These are phyloP conservation scores for Tuber borchii DNA, from an alignment of 495 filamentous ascomycete genomes.

Conservation along the genomic window DNA sequence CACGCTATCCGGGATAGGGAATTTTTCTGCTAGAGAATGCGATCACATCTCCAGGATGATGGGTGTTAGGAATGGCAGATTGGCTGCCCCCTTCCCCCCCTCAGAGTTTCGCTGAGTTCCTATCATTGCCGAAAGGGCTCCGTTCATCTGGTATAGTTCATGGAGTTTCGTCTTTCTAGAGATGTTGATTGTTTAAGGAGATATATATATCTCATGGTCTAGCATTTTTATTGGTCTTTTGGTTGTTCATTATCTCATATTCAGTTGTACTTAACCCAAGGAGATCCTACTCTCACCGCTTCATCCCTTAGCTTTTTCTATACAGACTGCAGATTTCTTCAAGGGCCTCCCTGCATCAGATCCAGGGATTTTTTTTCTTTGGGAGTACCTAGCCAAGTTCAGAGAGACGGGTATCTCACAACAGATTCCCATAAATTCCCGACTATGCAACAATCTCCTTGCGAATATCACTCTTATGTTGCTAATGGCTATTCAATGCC, in stretches of 20 bases:
- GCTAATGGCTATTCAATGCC: not conserved
- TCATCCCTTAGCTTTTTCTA: not conserved
- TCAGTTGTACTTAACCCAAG: not conserved
- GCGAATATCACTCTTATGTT: not conserved
- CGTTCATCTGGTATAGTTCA: not conserved
- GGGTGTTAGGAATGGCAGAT: not conserved
- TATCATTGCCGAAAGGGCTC: not conserved
- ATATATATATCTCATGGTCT: not conserved
- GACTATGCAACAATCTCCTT: not conserved
- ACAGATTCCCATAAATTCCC: not conserved
- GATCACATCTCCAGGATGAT: not conserved
- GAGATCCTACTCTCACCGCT: too few species aligned
- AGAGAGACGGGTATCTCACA: not conserved
- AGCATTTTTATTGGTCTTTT: not conserved
- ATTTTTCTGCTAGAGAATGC: too few species aligned
- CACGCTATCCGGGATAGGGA: too few species aligned
- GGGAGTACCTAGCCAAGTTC: not conserved
- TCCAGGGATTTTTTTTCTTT: not conserved
- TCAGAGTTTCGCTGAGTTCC: not conserved
- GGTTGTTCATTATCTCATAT: not conserved
- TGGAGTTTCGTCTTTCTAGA: not conserved
- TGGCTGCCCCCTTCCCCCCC: not conserved
- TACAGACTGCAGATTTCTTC: not conserved
- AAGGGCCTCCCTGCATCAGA: not conserved
- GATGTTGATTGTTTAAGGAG: not conserved